phyloP scores from a whole-genome alignment of 169 alveolate genomes.

The Eimeria necatrix region DNA sequence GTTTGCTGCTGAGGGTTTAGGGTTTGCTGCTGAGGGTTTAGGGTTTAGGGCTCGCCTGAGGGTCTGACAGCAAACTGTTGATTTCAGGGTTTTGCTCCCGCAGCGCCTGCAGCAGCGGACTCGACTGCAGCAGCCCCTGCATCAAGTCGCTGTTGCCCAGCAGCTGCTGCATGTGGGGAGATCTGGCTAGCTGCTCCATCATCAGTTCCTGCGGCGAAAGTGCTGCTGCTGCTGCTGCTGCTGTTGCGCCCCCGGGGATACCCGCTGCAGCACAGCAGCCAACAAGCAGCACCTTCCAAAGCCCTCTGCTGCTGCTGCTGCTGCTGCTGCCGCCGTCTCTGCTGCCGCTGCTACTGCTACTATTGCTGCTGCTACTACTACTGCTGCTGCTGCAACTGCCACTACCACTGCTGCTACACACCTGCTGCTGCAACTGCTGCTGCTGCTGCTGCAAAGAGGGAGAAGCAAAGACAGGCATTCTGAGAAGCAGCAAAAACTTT shows the following conservation, averaged over 20 bases:
- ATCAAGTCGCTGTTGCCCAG: slow-evolving; percentile 83
- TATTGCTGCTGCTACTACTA: neutral
- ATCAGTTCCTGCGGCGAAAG: neutral
- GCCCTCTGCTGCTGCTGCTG: neutral
- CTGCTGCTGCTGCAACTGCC: neutral
- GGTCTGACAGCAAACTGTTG: slow-evolving; percentile 84
- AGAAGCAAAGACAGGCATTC: neutral
- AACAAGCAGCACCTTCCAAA: too few relatives aligned
- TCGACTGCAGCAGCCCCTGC: slow-evolving; percentile 83
- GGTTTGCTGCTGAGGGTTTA: neutral
- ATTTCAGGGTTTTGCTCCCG: slow-evolving; percentile 87
- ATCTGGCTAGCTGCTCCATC: slow-evolving; percentile 68
- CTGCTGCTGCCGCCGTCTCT: neutral
- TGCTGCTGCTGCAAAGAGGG: neutral
- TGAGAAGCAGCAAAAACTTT: neutral
- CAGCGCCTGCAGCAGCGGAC: slow-evolving; percentile 83
- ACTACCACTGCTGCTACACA: neutral
- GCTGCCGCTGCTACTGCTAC: slow-evolving; percentile 19
- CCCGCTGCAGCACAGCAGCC: slow-evolving; percentile 1
- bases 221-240: slow-evolving; percentile 19
- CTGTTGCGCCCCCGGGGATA: neutral
- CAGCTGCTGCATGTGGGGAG: slow-evolving; percentile 83
- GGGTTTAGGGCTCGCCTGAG: slow-evolving; percentile 76
- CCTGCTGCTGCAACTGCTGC: neutral
- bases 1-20: neutral